Evolutionary conservation across 139 green algal genomes (phyloP), one percentile per base, ranked within the genome.

Genomic region (Chlorella sp.): DNA sequence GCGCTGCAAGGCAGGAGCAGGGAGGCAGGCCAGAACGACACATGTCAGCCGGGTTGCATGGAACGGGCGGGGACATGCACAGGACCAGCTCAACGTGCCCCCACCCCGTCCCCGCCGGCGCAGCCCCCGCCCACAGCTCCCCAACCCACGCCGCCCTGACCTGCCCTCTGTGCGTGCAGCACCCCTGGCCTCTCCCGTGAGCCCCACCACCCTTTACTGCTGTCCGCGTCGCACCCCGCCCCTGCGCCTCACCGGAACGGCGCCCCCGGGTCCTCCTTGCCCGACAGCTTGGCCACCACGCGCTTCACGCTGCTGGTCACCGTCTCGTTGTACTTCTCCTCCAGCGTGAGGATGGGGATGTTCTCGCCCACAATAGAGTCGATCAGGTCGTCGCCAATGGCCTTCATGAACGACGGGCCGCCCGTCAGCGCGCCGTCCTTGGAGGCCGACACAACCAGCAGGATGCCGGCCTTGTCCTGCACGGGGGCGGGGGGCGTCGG

Each of bases 391-490:
- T 99, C 98, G n/a, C 97, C 97, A 11, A 99, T 86, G 2, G 95
- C 93, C 83, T 92, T 89, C 77, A 96, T 93, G 92, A 99, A 99
- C 39, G 61, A 77, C 4, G 95, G 91, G 32, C 98, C 98, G 79
- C 98, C 98, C 42, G 96, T 97, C 26, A 99, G 86, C 4, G 97
- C 98, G 32, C 98, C 98, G 88, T 99, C 98, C 94, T 99, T 99
- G 83, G 86, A 91, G 32, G 98, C 92, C 0, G 97, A 99, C 60
- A 99, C 96, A 34, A 99, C 91, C 90, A 99, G 91, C 79, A 99
- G 83, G 5, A 99, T 85, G 32, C 97, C 98, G 92, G 98, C 97
- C 86, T 99, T 98, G 91, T 97, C 93, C 28, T 92, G 94, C 60
- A 94, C 39, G 15, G 3, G 32, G 21, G 57, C 81, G 42, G 18